Evolutionary conservation across 176 grass and related monocot genomes (phyloP).

Genomic region (Oryza meridionalis): DNA sequence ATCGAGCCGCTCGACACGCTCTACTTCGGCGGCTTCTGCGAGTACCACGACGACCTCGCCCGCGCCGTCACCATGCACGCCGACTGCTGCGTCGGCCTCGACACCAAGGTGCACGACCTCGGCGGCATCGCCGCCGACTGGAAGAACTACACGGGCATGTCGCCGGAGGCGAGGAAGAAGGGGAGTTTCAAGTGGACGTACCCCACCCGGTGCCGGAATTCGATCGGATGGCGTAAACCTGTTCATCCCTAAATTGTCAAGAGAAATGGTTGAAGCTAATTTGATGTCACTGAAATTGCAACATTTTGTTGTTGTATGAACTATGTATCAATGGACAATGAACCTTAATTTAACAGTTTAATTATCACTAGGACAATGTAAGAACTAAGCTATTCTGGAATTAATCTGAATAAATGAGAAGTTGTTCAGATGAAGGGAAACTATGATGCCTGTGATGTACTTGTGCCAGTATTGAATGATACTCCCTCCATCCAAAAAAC

Average conservation of each 20-base stretch:
- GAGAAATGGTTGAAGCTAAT: background rate
- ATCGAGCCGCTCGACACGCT: slow-evolving; percentile 54
- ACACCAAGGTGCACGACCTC: slow-evolving; percentile 59
- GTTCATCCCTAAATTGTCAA: background rate
- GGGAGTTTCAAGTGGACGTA: background rate
- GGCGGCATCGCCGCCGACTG: slow-evolving; percentile 37
- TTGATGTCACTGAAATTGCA: background rate
- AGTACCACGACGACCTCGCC: slow-evolving; percentile 26
- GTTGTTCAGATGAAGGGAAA: background rate
- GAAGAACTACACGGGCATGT: slow-evolving; percentile 39
- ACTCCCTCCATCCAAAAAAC: background rate
- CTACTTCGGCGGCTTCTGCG: slow-evolving; percentile 52
- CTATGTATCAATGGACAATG: background rate
- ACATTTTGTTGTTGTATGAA: background rate
- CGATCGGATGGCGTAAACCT: slow-evolving; percentile 2
- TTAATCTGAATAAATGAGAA: background rate
- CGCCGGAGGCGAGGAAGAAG: slow-evolving; percentile 1
- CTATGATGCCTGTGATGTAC: background rate
- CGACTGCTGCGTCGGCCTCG: slow-evolving; percentile 56
- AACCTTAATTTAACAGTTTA: background rate
- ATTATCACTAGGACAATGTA: background rate
- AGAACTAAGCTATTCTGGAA: background rate
- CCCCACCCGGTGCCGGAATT: slow-evolving; percentile 23
- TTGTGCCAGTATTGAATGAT: background rate
- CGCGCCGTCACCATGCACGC: slow-evolving; percentile 62